A percentile compares a stretch with the other conserved stretches of the same genome.
Conservation (phyloP, 345 rosid species). For the Limnanthes douglasii region DNA sequence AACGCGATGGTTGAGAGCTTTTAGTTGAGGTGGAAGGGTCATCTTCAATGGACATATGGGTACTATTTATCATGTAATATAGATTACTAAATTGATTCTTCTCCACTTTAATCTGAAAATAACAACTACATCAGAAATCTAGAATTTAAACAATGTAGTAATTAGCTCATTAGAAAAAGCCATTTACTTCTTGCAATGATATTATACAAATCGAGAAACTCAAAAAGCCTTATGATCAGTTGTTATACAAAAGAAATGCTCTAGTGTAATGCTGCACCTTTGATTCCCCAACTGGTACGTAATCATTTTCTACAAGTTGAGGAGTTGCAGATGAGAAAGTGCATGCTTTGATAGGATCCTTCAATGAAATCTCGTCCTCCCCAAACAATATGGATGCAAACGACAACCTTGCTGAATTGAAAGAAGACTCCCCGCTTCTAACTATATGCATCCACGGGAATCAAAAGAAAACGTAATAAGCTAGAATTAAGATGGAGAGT, state of each 20-base stretch:
- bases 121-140: too few species aligned
- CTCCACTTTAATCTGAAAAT: constrained; percentile 19
- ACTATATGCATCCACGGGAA: constrained; percentile 24
- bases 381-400: constrained; percentile 28
- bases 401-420: constrained; percentile 21
- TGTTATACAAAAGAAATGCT: neutral
- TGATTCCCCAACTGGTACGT: constrained; percentile 13
- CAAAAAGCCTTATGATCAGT: neutral
- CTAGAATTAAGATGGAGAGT: too few species aligned
- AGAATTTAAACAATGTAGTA: too few species aligned
- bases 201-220: neutral
- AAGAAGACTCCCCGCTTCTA: constrained; percentile 27
- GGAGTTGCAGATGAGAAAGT: constrained; percentile 17
- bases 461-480: neutral
- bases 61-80: constrained; percentile 3
- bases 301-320: constrained; percentile 22
- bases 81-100: constrained; percentile 12
- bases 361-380: constrained; percentile 15
- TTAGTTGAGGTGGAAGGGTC: constrained; percentile 3
- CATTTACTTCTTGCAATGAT: constrained; percentile 2
- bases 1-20: constrained; percentile 10
- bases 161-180: too few species aligned
- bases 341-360: constrained; percentile 17
- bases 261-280: constrained; percentile 18
- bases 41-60: neutral